phyloP scores from a whole-genome alignment of 1,284 basidiomycete species.

The Heterobasidion annosum region DNA sequence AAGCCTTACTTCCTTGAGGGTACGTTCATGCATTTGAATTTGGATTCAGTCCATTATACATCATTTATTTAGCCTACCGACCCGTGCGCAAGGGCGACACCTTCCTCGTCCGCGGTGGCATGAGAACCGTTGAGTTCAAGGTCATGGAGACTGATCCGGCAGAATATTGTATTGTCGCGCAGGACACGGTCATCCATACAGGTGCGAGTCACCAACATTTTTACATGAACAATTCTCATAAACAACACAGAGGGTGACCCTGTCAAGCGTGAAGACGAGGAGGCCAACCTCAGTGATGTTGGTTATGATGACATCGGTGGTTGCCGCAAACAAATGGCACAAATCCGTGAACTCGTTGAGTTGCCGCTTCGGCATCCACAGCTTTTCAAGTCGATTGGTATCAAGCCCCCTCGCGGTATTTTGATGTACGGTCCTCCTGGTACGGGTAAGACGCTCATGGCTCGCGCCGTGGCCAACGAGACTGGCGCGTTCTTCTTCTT shows the following conservation, averaged over 20 bases:
- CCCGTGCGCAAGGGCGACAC: constrained; percentile 96
- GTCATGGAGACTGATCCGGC: constrained; percentile 93
- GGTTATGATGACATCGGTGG: constrained; percentile 99
- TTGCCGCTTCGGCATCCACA: constrained; percentile 97
- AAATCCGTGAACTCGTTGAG: constrained; percentile 98
- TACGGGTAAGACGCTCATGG: constrained; percentile 98
- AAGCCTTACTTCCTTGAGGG: constrained; percentile 99
- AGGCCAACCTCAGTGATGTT: constrained; percentile 93
- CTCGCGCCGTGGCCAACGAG: constrained; percentile 97
- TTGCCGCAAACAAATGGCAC: constrained; percentile 98
- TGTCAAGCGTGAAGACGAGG: constrained; percentile 98
- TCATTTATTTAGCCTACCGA: constrained; percentile 63
- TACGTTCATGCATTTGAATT: constrained; percentile 19
- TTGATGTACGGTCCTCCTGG: constrained; percentile 95
- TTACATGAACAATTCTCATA: too few species aligned
- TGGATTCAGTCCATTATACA: background rate
- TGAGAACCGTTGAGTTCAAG: constrained; percentile 99
- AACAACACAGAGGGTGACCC: constrained; percentile 81
- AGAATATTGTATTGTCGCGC: constrained; percentile 95
- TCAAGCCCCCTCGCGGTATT: constrained; percentile 98
- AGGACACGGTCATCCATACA: constrained; percentile 94
- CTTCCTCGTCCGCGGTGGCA: constrained; percentile 96
- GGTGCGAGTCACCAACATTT: constrained; percentile 29
- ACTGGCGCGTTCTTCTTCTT: constrained; percentile 99
- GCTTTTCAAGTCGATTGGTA: constrained; percentile 99